Base-by-base conservation (phyloP, 179 eudicot species). In the Dionaea muscipula region DNA sequence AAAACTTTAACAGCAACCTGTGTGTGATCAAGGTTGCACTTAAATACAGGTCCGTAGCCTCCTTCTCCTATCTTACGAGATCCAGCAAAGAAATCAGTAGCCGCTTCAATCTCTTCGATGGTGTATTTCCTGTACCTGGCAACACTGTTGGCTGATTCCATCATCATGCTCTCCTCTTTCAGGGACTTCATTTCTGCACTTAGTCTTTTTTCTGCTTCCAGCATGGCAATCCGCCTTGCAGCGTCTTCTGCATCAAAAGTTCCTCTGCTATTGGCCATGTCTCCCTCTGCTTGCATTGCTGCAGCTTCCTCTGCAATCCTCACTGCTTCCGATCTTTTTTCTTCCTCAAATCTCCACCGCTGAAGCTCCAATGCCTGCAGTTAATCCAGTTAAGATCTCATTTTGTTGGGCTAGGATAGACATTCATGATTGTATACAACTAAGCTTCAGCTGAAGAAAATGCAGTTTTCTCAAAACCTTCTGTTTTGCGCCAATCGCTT, bases 401-500 rank as follows among this genome's bases (percentile, higher is more conserved):
- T 22, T 49, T n/a, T 27, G 3, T 13, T 49, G 28, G 4, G 1
- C 10, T 19, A 14, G 16, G 14, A 19, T 47, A 13, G 31, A 25
- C 6, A 14, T 2, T 7, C 26, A 7, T 3, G 9, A 7, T 23
- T 7, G 22, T 10, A 19, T 19, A 23, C 17, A 17, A 4, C 6
- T 17, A 17, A 17, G 17, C 0, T n/a, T 3, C 4, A 26, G 20
- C 26, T 6, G 22, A 19, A 10, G 0, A 3, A 21, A 12, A 46
- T 7, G 26, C 10, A 46, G 9, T 3, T 19, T 19, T 7, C 9
- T 9, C 2, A 21, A 4, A 7, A 57, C 89, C 82, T 79, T 75
- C 26, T 80, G 70, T 75, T 79, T 78, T 48, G 95, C 91, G 23
- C 69, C 28, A 46, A 80, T 71, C 67, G 95, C 95, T 75, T 91